phyloP scores from a whole-genome alignment of 306 rosid genomes.

The Prunus mongolica region DNA sequence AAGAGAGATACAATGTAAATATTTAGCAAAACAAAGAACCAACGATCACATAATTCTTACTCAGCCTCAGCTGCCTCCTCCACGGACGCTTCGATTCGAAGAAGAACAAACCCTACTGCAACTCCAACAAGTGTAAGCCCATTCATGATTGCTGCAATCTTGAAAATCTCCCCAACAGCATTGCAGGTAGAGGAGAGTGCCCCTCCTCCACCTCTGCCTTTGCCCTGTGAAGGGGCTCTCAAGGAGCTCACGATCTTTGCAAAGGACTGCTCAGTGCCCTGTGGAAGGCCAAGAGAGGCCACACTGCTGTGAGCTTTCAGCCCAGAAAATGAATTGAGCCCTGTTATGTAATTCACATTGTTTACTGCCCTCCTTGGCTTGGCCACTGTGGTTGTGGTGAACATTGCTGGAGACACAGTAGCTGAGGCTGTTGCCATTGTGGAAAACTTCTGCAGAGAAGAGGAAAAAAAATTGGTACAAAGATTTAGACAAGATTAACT shows the following conservation, averaged over 20 bases:
- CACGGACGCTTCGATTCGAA: slow-evolving; percentile 62
- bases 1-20: slow-evolving; percentile 19
- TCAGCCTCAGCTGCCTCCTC: slow-evolving; percentile 57
- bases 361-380: slow-evolving; percentile 29
- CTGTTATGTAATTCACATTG: slow-evolving; percentile 43
- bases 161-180: slow-evolving; percentile 78
- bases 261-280: slow-evolving; percentile 53
- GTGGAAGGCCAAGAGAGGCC: slow-evolving; percentile 49
- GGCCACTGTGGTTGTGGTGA: slow-evolving; percentile 31
- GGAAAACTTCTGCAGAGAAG: slow-evolving; percentile 22
- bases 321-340: slow-evolving; percentile 55
- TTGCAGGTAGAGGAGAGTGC: slow-evolving; percentile 61
- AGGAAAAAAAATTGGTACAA: not conserved
- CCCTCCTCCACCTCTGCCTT: slow-evolving; percentile 46
- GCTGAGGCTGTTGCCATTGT: slow-evolving; percentile 58
- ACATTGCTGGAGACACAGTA: slow-evolving; percentile 46
- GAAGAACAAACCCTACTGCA: slow-evolving; percentile 87
- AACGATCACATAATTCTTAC: not conserved
- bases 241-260: slow-evolving; percentile 59
- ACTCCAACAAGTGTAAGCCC: slow-evolving; percentile 72
- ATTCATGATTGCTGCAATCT: slow-evolving; percentile 65
- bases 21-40: slow-evolving; percentile 1
- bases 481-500: not conserved
- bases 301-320: slow-evolving; percentile 60
- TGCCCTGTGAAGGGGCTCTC: slow-evolving; percentile 43